phyloP scores from a whole-genome alignment of 2,329 filamentous ascomycete species.

The Trichoderma sp. region DNA sequence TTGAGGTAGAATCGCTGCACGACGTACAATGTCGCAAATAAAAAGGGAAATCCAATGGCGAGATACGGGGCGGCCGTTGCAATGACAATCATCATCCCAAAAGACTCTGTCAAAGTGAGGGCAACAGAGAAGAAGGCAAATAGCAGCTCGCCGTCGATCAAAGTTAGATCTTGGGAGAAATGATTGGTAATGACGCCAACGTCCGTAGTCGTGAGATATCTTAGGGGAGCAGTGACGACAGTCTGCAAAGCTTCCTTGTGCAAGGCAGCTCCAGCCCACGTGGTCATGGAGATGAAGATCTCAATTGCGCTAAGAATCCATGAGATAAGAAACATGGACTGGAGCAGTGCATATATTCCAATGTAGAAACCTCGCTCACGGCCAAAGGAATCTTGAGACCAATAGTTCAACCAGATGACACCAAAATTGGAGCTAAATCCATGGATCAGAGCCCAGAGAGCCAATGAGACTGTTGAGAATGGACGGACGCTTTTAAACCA shows the following conservation, averaged over 20 bases:
- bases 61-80: conserved; percentile 41
- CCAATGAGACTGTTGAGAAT: neutral
- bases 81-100: conserved; percentile 44
- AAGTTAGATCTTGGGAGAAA: no score
- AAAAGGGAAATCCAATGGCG: conserved; percentile 48
- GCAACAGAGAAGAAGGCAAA: conserved; percentile 28
- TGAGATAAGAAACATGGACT: conserved; percentile 3
- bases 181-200: no score
- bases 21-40: conserved; percentile 44
- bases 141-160: conserved; percentile 36
- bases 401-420: neutral
- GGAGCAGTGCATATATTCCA: conserved; percentile 7
- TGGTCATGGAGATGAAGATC: conserved; percentile 25
- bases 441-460: neutral
- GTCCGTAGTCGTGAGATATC: no score
- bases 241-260: conserved; percentile 31
- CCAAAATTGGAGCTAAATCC: conserved; percentile 7
- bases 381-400: neutral
- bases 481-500: conserved; percentile 10
- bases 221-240: conserved; percentile 19
- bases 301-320: conserved; percentile 12
- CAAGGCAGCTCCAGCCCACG: conserved; percentile 28
- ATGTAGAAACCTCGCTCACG: conserved; percentile 5
- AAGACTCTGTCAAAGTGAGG: conserved; percentile 23
- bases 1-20: conserved; percentile 57